Evolutionary conservation across 2,329 filamentous ascomycete genomes (phyloP), one percentile per base, ranked within the genome.

Genomic region (Calonectria fujianensis): DNA sequence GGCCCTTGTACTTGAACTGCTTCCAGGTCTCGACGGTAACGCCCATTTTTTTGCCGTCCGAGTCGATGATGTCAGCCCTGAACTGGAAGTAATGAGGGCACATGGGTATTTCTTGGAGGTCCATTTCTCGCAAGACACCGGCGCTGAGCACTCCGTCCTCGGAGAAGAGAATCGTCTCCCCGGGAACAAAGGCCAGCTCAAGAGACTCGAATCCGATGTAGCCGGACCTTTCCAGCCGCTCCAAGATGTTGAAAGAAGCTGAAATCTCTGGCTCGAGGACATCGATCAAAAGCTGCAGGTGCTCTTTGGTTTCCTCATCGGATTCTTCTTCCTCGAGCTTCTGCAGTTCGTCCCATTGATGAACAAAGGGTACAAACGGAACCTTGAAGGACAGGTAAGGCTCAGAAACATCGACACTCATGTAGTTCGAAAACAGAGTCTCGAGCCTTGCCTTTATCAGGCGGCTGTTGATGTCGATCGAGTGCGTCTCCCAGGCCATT

Each of bases 381-480:
- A 16, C 18, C 0, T 16, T 37, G 54, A 76, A 69, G 3, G 52
- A 48, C 1, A 73, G 4, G 0, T 7, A 14, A 0, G 71, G 31
- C 1, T 14, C 7, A 13, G 20, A 7, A 11, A 31, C 16, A 11
- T 39, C 48, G 7, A 64, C 20, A 13, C 27, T 9, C 20, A 27
- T 37, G 45, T 71, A 45, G 0, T 5, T 73, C 1, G 8, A 20
- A 1, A 76, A 52, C 5, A 75, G 0, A 27, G 6, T 4, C 4
- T 9, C 1, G 73, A 67, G 11, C 14, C 5, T 0, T 18, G 13
- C 11, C 51, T 66, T 3, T 75, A 24, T 5, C 10, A 4, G 4
- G 45, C 6, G 45, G 3, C 50, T 77, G 35, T 76, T 66, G 37
- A 78, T 48, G 31, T 31, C 54, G 18, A 78, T 64, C 7, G 45